phyloP scores from a whole-genome alignment of 2,329 filamentous ascomycete genomes.

The Pseudogymnoascus destructans region DNA sequence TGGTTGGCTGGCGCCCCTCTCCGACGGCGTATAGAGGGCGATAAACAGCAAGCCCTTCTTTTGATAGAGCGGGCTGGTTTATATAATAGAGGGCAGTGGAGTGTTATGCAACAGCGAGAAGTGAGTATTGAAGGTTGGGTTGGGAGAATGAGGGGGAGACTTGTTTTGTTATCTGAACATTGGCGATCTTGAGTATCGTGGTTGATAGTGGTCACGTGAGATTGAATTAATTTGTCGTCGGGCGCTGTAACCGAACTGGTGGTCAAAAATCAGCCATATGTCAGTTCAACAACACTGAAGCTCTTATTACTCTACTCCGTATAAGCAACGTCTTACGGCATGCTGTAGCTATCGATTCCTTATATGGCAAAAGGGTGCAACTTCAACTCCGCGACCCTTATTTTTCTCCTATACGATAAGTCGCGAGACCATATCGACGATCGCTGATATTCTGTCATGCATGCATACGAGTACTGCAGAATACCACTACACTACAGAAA shows the following conservation, averaged over 20 bases:
- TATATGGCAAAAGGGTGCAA: not conserved
- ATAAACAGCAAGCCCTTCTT: not conserved
- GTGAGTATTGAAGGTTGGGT: not conserved
- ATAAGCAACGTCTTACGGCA: not conserved
- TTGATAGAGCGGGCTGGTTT: not conserved
- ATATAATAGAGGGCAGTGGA: not conserved
- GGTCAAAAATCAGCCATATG: not conserved
- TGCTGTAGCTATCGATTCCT: not conserved
- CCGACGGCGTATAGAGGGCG: not conserved
- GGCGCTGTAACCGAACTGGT: not conserved
- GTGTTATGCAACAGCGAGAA: not conserved
- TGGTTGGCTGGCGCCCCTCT: not conserved
- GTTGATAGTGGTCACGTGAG: slow-evolving; percentile 1
- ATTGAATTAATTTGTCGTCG: not conserved
- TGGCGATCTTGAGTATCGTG: slow-evolving; percentile 4
- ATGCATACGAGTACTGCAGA: not conserved
- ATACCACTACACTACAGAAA: not conserved
- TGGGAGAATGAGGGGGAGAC: slow-evolving; percentile 2
- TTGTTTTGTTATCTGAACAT: slow-evolving; percentile 7
- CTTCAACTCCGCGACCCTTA: not conserved
- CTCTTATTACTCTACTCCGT: not conserved
- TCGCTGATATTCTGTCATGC: not conserved
- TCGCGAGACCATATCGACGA: not conserved
- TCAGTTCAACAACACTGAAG: not conserved
- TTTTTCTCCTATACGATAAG: not conserved